Conservation (phyloP, 202 grass and related monocot species). For the Schoenoplectus tabernaemontani region DNA sequence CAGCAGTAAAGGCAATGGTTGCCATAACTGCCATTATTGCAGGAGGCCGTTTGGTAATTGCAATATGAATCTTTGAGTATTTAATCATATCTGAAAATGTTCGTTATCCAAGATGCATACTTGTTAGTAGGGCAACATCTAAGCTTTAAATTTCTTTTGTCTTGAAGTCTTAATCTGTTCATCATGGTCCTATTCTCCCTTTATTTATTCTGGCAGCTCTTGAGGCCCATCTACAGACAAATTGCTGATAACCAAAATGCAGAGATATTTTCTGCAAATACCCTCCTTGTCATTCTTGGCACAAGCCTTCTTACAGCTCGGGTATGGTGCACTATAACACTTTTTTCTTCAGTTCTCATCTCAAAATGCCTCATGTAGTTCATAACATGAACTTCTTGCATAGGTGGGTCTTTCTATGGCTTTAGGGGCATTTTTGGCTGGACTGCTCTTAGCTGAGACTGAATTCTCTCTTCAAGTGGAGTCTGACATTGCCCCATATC, state of each 20-base stretch:
- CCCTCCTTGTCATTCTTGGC: constrained; percentile 96
- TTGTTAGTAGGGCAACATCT: background rate
- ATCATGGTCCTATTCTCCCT: constrained; percentile 7
- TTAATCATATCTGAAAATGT: background rate
- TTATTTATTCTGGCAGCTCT: constrained; percentile 50
- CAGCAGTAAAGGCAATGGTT: constrained; percentile 92
- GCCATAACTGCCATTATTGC: constrained; percentile 97
- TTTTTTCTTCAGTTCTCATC: background rate
- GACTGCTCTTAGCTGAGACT: constrained; percentile 91
- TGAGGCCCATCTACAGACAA: constrained; percentile 96
- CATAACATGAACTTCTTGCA: constrained; percentile 25
- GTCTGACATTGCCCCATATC: constrained; percentile 97
- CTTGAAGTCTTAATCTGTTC: background rate
- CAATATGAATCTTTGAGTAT: background rate
- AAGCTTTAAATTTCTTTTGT: background rate
- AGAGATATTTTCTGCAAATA: constrained; percentile 99
- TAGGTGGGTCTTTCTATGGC: constrained; percentile 98
- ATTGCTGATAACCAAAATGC: constrained; percentile 99
- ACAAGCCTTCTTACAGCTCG: constrained; percentile 97
- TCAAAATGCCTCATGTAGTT: constrained; percentile 17
- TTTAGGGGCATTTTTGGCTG: constrained; percentile 96
- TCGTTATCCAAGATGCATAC: background rate
- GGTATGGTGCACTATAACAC: constrained; percentile 29
- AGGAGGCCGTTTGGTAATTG: constrained; percentile 87
- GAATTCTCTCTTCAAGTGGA: constrained; percentile 99